Evolutionary conservation across 1,284 basidiomycete species (phyloP), one percentile per base, ranked within the genome.

Genomic region (Ganoderma meredithae): DNA sequence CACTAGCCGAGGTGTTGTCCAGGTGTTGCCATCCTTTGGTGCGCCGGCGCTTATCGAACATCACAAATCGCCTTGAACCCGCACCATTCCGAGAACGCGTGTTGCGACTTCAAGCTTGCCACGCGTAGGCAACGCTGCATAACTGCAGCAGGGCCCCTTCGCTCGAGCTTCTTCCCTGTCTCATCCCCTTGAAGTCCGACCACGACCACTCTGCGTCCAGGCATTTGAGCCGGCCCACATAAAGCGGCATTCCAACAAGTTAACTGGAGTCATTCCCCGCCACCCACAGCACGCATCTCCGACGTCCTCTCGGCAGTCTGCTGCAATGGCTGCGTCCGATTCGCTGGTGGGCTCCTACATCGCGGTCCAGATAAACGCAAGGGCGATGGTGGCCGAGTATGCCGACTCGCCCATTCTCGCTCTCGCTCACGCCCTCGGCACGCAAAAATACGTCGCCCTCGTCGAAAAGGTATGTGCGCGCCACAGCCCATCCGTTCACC

Each of bases 351-450:
- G 67, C 13, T 43, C 63, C 49, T 68, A 68, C 43, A 60, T 64
- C 43, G 53, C 36, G 41, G 41, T 68, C 6, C 67, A 52, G 25
- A 62, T 68, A 22, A 60, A 68, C 41, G 58, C 67, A 10, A 64
- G 41, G 63, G 67, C 59, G n/a, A 68, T 68, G 67, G 67, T 68
- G 59, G 67, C 63, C 59, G 67, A 60, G 27, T 68, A 68, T n/a
- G 60, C 31, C 43, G 67, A 68, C 60, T 41, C 59, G 22, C 67
- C 63, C 1, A 62, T 68, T 3, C 25, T 44, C 49, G 67, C 63
- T 3, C 59, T 68, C 59, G 67, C 67, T 41, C 62, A 60, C 22
- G 67, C 67, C 19, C 52, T 68, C 17, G 62, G 63, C 31, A 60
- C 67, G 33, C 33, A 43, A 25, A 55, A 39, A 33, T 68, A 68